Evolutionary conservation across 1,139 yeast species (phyloP).

Genomic region (Lipomyces yarrowii): DNA sequence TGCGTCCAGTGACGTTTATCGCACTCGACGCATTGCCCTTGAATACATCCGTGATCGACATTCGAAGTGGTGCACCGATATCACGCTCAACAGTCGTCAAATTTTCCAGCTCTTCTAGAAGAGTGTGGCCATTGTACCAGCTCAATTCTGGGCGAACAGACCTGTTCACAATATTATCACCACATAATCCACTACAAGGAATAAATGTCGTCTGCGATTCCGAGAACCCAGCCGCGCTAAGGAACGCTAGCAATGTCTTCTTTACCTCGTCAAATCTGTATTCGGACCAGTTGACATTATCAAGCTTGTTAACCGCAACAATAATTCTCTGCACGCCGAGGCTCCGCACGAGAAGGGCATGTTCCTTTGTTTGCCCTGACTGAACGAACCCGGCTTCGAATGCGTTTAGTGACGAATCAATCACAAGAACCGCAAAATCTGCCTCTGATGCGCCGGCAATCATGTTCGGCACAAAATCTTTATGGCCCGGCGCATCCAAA

Average conservation of each 20-base stretch:
- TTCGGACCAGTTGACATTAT: conserved; percentile 68
- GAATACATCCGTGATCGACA: conserved; percentile 48
- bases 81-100: conserved; percentile 38
- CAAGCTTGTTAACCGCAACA: conserved; percentile 88
- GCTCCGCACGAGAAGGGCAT: conserved; percentile 78
- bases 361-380: conserved; percentile 95
- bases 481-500: conserved; percentile 98
- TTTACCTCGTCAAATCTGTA: conserved; percentile 65
- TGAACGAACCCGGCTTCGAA: conserved; percentile 85
- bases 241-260: conserved; percentile 59
- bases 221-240: conserved; percentile 65
- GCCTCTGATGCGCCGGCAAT: conserved; percentile 93
- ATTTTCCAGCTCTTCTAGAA: conserved; percentile 55
- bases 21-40: conserved; percentile 38
- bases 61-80: conserved; percentile 43
- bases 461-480: conserved; percentile 98
- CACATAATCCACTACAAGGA: conserved; percentile 85
- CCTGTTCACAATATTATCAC: conserved; percentile 70
- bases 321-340: conserved; percentile 77
- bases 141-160: conserved; percentile 37
- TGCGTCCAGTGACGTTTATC: conserved; percentile 66
- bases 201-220: conserved; percentile 59
- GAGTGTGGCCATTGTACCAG: conserved; percentile 71
- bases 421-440: conserved; percentile 70
- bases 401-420: conserved; percentile 80